Conservation (phyloP, 345 rosid genomes). For the Heritiera fomes region DNA sequence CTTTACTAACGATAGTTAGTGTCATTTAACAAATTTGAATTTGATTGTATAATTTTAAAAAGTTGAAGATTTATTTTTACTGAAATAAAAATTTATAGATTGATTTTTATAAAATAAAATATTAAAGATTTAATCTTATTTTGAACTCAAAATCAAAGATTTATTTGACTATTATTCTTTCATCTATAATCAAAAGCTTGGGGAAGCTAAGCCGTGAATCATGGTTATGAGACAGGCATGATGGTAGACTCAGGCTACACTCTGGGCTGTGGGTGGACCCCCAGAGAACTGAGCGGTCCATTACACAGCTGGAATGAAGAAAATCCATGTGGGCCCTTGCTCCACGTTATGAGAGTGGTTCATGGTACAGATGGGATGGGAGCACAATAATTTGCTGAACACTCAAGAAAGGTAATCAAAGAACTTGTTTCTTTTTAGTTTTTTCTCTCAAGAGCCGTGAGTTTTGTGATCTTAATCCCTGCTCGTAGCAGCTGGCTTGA, state of each 20-base stretch:
- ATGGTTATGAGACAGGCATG: constrained; percentile 36
- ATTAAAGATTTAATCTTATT: too few species aligned
- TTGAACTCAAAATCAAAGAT: too few species aligned
- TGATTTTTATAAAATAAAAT: too few species aligned
- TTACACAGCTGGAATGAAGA: constrained; percentile 37
- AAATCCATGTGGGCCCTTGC: constrained; percentile 27
- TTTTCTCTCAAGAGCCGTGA: not conserved
- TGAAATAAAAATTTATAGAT: too few species aligned
- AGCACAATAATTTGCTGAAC: constrained; percentile 15
- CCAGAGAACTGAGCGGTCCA: constrained; percentile 21
- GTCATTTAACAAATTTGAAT: too few species aligned
- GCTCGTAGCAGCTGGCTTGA: not conserved
- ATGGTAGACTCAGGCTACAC: constrained; percentile 25
- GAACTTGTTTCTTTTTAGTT: not conserved
- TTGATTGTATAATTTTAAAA: too few species aligned
- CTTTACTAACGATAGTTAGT: too few species aligned
- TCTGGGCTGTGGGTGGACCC: constrained; percentile 17
- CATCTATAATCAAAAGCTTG: constrained; percentile 3
- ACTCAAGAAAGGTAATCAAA: constrained; percentile 12
- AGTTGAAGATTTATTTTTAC: too few species aligned
- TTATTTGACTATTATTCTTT: too few species aligned
- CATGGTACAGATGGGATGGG: constrained; percentile 18
- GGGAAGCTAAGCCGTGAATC: constrained; percentile 17
- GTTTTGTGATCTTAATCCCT: not conserved
- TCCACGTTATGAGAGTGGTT: constrained; percentile 27